phyloP scores from a whole-genome alignment of 495 filamentous ascomycete genomes.

The Lophiotrema nucula region DNA sequence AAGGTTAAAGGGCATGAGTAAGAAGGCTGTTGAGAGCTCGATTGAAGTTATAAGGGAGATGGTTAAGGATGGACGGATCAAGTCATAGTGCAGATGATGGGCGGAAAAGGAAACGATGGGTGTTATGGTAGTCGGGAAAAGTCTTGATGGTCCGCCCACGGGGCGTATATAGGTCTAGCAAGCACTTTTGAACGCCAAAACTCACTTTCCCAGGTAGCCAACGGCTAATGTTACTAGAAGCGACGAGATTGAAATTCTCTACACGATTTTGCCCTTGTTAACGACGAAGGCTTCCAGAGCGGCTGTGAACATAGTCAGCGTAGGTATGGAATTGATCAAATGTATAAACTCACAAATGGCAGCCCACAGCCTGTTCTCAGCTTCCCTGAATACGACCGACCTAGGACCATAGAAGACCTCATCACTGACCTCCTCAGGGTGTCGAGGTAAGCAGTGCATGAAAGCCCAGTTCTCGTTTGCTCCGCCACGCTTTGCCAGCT shows the following conservation, averaged over 20 bases:
- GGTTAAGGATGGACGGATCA: conserved; percentile 37
- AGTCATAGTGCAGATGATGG: no score
- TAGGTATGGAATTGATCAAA: conserved; percentile 2
- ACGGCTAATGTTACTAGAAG: no score
- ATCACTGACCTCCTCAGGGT: conserved; percentile 89
- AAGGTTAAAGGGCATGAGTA: conserved; percentile 23
- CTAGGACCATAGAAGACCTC: conserved; percentile 84
- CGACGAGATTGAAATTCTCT: no score
- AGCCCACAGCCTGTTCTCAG: conserved; percentile 90
- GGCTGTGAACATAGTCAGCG: conserved; percentile 45
- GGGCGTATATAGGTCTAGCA: no score
- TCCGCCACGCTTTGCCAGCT: conserved; percentile 77
- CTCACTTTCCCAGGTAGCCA: no score
- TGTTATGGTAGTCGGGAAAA: no score
- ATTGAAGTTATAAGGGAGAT: conserved; percentile 42
- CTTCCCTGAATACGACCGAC: conserved; percentile 87
- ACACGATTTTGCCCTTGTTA: conserved; percentile 71
- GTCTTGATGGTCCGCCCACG: no score
- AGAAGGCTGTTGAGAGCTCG: conserved; percentile 43
- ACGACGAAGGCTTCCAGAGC: conserved; percentile 87
- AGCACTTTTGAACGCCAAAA: no score
- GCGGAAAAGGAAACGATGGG: no score
- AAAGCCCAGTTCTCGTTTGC: conserved; percentile 92
- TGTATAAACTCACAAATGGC: conserved; percentile 59
- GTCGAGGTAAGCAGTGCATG: conserved; percentile 97